These are phyloP conservation scores for Xylaria sp. DNA, from an alignment of 495 filamentous ascomycete species.

Conservation along the genomic window DNA sequence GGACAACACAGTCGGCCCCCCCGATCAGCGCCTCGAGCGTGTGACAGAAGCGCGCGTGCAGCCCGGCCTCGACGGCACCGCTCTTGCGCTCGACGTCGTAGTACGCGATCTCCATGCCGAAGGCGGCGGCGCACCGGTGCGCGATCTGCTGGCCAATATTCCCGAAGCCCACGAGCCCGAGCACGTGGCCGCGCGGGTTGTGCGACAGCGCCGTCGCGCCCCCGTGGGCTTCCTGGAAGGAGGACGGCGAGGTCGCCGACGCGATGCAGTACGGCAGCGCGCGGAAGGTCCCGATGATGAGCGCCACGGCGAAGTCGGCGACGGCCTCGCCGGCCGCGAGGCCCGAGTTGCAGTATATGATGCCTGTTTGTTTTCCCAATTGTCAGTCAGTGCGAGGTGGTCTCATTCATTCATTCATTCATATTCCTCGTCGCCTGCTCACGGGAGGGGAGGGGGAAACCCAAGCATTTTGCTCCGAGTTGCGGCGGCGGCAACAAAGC, in stretches of 20 bases:
- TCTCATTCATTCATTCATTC: neutral
- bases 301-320: conserved; percentile 67
- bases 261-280: conserved; percentile 67
- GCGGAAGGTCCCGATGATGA: conserved; percentile 71
- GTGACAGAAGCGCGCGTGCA: conserved; percentile 59
- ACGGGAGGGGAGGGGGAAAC: too few relatives aligned
- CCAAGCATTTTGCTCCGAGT: neutral
- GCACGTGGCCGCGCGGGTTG: conserved; percentile 61
- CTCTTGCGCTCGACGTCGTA: conserved; percentile 68
- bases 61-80: conserved; percentile 45
- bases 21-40: conserved; percentile 61
- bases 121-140: conserved; percentile 56
- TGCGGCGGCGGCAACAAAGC: neutral
- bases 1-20: conserved; percentile 67
- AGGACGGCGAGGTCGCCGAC: conserved; percentile 43
- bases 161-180: conserved; percentile 72
- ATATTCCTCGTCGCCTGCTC: too few relatives aligned
- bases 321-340: conserved; percentile 73
- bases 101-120: conserved; percentile 74
- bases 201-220: conserved; percentile 61
- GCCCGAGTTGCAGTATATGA: conserved; percentile 75
- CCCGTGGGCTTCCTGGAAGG: conserved; percentile 64
- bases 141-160: conserved; percentile 74
- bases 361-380: conserved; percentile 56
- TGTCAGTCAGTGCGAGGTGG: conserved; percentile 9